These are phyloP conservation scores for Plicaturopsis crispa DNA, from an alignment of 768 basidiomycete genomes.

Conservation along the genomic window DNA sequence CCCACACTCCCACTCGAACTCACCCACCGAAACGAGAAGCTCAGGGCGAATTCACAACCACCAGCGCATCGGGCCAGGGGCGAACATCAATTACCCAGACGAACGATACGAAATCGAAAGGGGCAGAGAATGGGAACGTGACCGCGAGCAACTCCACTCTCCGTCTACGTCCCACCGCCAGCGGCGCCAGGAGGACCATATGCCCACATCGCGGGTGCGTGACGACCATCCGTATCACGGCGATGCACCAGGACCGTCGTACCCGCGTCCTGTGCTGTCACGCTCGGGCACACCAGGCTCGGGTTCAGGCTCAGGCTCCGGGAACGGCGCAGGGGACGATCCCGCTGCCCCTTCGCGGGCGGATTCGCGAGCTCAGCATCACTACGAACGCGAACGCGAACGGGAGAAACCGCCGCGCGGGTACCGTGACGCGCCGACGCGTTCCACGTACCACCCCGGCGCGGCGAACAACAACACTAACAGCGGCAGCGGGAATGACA, in stretches of 20 bases:
- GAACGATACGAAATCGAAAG: slow-evolving; percentile 25
- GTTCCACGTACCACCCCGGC: no score
- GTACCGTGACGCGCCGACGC: no score
- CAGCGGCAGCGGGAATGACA: slow-evolving; percentile 20
- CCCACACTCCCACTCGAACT: slow-evolving; percentile 24
- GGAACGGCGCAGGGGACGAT: slow-evolving; percentile 29
- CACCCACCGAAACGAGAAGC: slow-evolving; percentile 25
- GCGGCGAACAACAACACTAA: no score
- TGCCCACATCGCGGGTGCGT: slow-evolving; percentile 21
- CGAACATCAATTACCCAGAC: slow-evolving; percentile 39
- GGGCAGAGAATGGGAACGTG: slow-evolving; percentile 45
- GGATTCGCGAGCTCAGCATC: slow-evolving; percentile 43
- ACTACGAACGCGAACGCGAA: slow-evolving; percentile 41
- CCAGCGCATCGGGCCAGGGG: slow-evolving; percentile 59
- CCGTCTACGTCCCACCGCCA: slow-evolving; percentile 22
- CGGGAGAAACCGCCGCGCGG: no score
- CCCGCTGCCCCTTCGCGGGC: slow-evolving; percentile 47
- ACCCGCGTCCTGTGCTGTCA: slow-evolving; percentile 32
- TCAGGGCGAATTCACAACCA: slow-evolving; percentile 49
- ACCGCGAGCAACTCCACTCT: no score
- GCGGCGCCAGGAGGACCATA: slow-evolving; percentile 21
- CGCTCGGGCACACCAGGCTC: slow-evolving; percentile 56
- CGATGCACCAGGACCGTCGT: slow-evolving; percentile 20
- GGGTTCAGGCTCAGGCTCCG: slow-evolving; percentile 39
- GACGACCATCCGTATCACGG: slow-evolving; percentile 32